Evolutionary conservation across 768 basidiomycete genomes (phyloP).

Genomic region (Lyophyllum semitale): DNA sequence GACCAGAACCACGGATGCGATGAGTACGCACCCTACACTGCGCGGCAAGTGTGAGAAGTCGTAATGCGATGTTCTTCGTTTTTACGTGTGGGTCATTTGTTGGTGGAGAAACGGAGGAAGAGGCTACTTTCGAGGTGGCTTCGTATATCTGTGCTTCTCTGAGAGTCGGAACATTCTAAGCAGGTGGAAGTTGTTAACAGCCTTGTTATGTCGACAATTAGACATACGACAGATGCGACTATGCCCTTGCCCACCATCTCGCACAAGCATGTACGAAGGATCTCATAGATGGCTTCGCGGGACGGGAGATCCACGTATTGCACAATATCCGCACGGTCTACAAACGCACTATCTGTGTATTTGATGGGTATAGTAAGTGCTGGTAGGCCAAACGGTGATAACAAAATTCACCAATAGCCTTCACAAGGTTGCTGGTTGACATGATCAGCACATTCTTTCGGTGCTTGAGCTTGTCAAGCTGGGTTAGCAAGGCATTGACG

Average conservation of each 20-base stretch:
- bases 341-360: slow-evolving; percentile 82
- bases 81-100: slow-evolving; percentile 43
- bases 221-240: slow-evolving; percentile 61
- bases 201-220: not conserved
- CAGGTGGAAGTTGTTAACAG: slow-evolving; percentile 5
- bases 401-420: slow-evolving; percentile 77
- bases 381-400: not conserved
- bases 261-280: slow-evolving; percentile 76
- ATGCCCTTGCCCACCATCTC: slow-evolving; percentile 81
- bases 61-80: slow-evolving; percentile 53
- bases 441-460: slow-evolving; percentile 93
- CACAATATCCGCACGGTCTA: slow-evolving; percentile 95
- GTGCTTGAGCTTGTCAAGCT: slow-evolving; percentile 93
- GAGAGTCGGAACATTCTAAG: slow-evolving; percentile 62
- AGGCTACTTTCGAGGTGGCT: slow-evolving; percentile 33
- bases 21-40: slow-evolving; percentile 72
- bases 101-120: slow-evolving; percentile 3
- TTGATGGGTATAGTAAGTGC: not conserved
- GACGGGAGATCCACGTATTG: slow-evolving; percentile 94
- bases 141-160: slow-evolving; percentile 63
- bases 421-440: slow-evolving; percentile 93
- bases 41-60: slow-evolving; percentile 68
- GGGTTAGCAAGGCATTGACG: slow-evolving; percentile 95
- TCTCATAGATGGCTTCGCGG: slow-evolving; percentile 90
- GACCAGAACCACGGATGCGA: not conserved